Conservation (phyloP, 768 basidiomycete species). For the Russula virescens region DNA sequence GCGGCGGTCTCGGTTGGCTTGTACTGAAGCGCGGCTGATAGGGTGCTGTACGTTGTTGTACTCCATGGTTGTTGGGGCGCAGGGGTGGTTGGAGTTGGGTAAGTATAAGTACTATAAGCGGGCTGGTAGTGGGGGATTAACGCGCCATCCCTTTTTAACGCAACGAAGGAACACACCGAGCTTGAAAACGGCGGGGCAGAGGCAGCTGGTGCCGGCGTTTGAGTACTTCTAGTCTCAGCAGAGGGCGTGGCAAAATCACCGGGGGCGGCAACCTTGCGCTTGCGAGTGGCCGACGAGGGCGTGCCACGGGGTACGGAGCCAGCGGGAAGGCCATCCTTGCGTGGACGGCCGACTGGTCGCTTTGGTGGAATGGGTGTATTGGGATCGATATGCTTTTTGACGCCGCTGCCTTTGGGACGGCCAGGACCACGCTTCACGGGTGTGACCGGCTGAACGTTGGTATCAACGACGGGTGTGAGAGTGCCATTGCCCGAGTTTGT, state of each 20-base stretch:
- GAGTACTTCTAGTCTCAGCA: background rate
- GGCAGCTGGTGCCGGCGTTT: conserved; percentile 11
- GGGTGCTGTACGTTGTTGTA: conserved; percentile 21
- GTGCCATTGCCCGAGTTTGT: background rate
- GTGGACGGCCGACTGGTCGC: conserved; percentile 72
- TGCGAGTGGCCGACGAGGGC: conserved; percentile 27
- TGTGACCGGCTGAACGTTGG: conserved; percentile 11
- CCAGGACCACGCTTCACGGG: conserved; percentile 65
- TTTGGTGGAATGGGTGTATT: conserved; percentile 51
- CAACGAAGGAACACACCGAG: conserved; percentile 14
- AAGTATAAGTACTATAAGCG: conserved; percentile 17
- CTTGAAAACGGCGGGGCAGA: conserved; percentile 15
- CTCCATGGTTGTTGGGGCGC: conserved; percentile 18
- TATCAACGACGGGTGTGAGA: background rate
- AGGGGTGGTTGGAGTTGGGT: conserved; percentile 16
- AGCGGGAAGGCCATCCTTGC: conserved; percentile 78
- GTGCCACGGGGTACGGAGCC: conserved; percentile 52
- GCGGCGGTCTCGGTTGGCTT: conserved; percentile 16
- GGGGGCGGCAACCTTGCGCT: conserved; percentile 27
- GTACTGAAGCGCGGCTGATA: conserved; percentile 24
- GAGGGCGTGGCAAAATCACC: conserved; percentile 29
- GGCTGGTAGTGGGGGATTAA: conserved; percentile 4
- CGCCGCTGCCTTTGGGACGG: conserved; percentile 74
- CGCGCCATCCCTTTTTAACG: background rate
- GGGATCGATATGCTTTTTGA: conserved; percentile 45